A percentile compares a stretch with the other conserved stretches of the same genome.
Conservation (phyloP, 2,329 filamentous ascomycete genomes). For the Trichoderma asperellum region DNA sequence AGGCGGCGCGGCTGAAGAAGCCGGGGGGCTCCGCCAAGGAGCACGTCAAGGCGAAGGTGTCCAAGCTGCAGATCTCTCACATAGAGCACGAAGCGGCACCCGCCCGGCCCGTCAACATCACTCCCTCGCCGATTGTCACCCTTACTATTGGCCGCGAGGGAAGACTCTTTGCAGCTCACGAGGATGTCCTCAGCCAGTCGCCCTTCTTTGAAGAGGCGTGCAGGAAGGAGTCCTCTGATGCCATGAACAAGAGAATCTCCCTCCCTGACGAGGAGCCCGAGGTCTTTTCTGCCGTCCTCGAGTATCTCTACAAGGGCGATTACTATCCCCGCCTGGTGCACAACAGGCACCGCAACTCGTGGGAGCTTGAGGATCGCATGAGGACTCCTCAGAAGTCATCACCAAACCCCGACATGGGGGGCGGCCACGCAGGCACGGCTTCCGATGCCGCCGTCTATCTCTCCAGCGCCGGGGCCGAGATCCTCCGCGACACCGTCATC, state of each 20-base stretch:
- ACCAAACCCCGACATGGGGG: conserved; percentile 51
- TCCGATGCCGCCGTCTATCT: conserved; percentile 68
- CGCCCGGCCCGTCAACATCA: conserved; percentile 32
- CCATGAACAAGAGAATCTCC: conserved; percentile 76
- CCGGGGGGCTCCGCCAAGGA: conserved; percentile 60
- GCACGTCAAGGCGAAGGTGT: conserved; percentile 66
- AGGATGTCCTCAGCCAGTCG: conserved; percentile 85
- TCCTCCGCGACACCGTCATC: conserved; percentile 90
- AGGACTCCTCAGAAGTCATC: conserved; percentile 54
- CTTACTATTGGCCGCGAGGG: conserved; percentile 82
- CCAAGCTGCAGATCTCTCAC: conserved; percentile 85
- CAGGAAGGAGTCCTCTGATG: conserved; percentile 72
- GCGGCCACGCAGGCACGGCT: conserved; percentile 53
- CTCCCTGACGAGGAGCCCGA: conserved; percentile 81
- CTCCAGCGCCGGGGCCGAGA: conserved; percentile 70
- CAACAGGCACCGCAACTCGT: conserved; percentile 83
- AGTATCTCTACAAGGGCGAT: conserved; percentile 96
- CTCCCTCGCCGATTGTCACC: conserved; percentile 77
- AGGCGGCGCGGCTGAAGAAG: conserved; percentile 79
- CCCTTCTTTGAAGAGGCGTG: conserved; percentile 79
- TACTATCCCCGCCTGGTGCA: conserved; percentile 89
- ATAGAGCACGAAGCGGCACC: conserved; percentile 55
- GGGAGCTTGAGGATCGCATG: conserved; percentile 77
- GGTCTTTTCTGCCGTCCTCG: conserved; percentile 89
- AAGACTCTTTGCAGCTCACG: conserved; percentile 91